Percentiles rank a stretch among this genome's conserved stretches.
Conservation (phyloP, 2,329 filamentous ascomycete genomes). For the Raffaelea albimanens region DNA sequence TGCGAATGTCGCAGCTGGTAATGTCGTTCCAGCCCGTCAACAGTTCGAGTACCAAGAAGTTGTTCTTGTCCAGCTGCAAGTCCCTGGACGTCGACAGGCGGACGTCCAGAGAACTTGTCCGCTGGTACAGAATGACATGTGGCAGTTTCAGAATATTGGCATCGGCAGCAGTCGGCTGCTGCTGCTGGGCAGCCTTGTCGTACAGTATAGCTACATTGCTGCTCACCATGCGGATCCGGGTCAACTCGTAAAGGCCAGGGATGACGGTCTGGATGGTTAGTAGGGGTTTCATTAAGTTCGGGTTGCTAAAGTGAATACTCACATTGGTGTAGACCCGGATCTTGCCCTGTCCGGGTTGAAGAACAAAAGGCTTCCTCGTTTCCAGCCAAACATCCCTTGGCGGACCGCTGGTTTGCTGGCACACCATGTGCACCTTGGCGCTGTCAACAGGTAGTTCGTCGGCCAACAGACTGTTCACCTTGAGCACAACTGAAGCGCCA, state of each 20-base stretch:
- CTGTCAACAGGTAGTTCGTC: slow-evolving; percentile 59
- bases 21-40: slow-evolving; percentile 66
- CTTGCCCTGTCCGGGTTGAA: slow-evolving; percentile 45
- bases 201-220: slow-evolving; percentile 57
- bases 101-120: slow-evolving; percentile 57
- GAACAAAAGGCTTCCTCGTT: slow-evolving; percentile 24
- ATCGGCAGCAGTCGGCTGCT: background rate
- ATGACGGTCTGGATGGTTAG: slow-evolving; percentile 43
- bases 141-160: slow-evolving; percentile 45
- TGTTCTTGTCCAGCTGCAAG: slow-evolving; percentile 71
- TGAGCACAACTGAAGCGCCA: slow-evolving; percentile 62
- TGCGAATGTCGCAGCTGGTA: slow-evolving; percentile 46
- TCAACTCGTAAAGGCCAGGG: slow-evolving; percentile 66
- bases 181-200: slow-evolving; percentile 38
- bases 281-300: background rate
- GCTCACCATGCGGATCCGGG: slow-evolving; percentile 57
- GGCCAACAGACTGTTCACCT: slow-evolving; percentile 61
- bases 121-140: slow-evolving; percentile 65
- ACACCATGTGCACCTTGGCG: slow-evolving; percentile 54
- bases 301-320: slow-evolving; percentile 18
- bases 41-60: slow-evolving; percentile 66
- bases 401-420: slow-evolving; percentile 40
- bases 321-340: slow-evolving; percentile 36
- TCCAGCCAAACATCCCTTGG: slow-evolving; percentile 43
- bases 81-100: slow-evolving; percentile 56